Conservation (phyloP, 2,329 filamentous ascomycete genomes). For the Fusarium chlamydosporum region DNA sequence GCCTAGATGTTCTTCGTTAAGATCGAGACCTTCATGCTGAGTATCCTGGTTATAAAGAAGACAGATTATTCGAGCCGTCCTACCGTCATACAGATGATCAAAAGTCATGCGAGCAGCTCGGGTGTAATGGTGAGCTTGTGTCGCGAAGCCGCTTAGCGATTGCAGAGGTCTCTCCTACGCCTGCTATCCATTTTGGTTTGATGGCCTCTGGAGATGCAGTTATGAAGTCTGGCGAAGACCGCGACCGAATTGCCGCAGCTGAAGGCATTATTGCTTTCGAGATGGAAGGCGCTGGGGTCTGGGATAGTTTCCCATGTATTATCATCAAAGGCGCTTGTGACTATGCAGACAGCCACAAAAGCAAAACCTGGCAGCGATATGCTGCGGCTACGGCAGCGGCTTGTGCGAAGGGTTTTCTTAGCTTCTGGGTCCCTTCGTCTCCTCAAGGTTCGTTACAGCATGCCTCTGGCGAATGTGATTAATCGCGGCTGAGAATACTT, state of each 20-base stretch:
- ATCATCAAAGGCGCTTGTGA: slow-evolving; percentile 21
- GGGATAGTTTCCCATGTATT: neutral
- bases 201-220: neutral
- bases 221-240: slow-evolving; percentile 5
- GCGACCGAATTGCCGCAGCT: neutral
- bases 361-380: slow-evolving; percentile 24
- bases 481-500: neutral
- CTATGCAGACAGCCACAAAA: slow-evolving; percentile 36
- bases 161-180: rapidly evolving
- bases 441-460: neutral
- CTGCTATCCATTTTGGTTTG: neutral
- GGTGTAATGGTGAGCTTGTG: rapidly evolving
- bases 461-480: neutral
- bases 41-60: neutral
- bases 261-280: neutral
- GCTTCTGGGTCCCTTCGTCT: slow-evolving; percentile 1
- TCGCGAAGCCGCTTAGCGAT: rapidly evolving
- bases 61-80: rapidly evolving
- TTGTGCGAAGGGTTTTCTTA: slow-evolving; percentile 1
- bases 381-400: slow-evolving; percentile 10
- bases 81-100: neutral
- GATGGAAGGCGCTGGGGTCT: neutral
- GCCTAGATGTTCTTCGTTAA: neutral
- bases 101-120: neutral
- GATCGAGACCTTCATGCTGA: neutral